Percentiles rank a stretch among this genome's conserved stretches.
Conservation (phyloP, 495 filamentous ascomycete species). For the Penicillium mononematosum region DNA sequence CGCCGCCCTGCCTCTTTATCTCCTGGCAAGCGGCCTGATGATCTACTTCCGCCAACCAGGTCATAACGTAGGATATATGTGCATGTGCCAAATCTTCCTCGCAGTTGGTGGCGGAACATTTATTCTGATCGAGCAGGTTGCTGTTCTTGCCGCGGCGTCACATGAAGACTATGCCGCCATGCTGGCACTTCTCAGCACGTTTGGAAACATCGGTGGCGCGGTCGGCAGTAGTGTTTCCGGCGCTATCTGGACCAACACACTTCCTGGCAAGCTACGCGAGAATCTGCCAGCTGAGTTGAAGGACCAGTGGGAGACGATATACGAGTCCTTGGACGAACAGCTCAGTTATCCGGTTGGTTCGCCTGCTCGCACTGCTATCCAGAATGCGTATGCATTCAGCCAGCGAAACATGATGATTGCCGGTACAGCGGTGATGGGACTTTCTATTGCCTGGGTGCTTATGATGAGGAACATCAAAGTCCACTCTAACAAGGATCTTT, state of each 20-base stretch:
- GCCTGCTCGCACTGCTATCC: constrained; percentile 55
- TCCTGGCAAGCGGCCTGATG: constrained; percentile 60
- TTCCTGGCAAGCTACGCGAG: constrained; percentile 53
- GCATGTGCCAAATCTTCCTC: constrained; percentile 76
- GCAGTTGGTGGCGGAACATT: constrained; percentile 61
- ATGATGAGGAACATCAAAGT: constrained; percentile 59
- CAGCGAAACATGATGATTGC: constrained; percentile 58
- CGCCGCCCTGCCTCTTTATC: constrained; percentile 59
- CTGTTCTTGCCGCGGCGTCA: constrained; percentile 65
- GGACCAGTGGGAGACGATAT: constrained; percentile 18
- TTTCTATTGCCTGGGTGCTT: constrained; percentile 44
- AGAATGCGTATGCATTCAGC: constrained; percentile 53
- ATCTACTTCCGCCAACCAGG: constrained; percentile 63
- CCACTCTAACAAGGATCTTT: constrained; percentile 34
- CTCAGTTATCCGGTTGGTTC: constrained; percentile 52
- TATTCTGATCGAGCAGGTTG: constrained; percentile 65
- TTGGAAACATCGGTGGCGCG: constrained; percentile 60
- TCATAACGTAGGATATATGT: constrained; percentile 59
- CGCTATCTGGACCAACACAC: constrained; percentile 51
- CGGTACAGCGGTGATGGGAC: constrained; percentile 43
- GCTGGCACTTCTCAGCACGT: constrained; percentile 47
- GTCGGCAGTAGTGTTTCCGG: constrained; percentile 57
- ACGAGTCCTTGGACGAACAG: constrained; percentile 33
- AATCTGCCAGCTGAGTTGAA: constrained; percentile 52
- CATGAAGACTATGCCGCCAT: constrained; percentile 53